phyloP scores from a whole-genome alignment of 1,284 basidiomycete species.

The Heterobasidion parviporum region DNA sequence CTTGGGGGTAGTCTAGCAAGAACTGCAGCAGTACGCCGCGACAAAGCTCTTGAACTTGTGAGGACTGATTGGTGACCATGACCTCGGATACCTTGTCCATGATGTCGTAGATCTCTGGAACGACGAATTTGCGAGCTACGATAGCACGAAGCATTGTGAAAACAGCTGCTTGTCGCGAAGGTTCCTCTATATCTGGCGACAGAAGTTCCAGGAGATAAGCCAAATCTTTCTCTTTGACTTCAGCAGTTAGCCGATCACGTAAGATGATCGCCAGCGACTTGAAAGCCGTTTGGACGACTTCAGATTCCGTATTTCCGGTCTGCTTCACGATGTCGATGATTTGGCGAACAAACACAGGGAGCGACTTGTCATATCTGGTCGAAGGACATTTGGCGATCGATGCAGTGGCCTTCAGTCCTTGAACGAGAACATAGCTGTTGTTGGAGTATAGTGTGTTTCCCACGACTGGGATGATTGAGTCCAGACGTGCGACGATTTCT shows the following conservation, averaged over 20 bases:
- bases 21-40: conserved; percentile 90
- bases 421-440: conserved; percentile 70
- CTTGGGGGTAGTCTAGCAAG: conserved; percentile 96
- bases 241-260: conserved; percentile 74
- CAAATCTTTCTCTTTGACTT: conserved; percentile 87
- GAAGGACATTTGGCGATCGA: conserved; percentile 84
- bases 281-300: conserved; percentile 84
- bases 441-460: conserved; percentile 92
- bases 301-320: conserved; percentile 84
- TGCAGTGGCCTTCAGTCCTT: conserved; percentile 77
- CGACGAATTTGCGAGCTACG: conserved; percentile 84
- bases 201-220: conserved; percentile 83
- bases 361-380: conserved; percentile 66
- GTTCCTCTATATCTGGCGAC: conserved; percentile 90
- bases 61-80: conserved; percentile 90
- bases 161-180: conserved; percentile 77
- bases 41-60: conserved; percentile 87
- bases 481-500: conserved; percentile 69
- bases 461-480: conserved; percentile 81
- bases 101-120: conserved; percentile 95
- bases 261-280: conserved; percentile 83
- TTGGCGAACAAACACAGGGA: conserved; percentile 83
- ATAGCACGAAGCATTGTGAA: conserved; percentile 93
- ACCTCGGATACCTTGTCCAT: conserved; percentile 95
- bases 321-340: conserved; percentile 82